These are phyloP conservation scores for Plasmodium adleri DNA, from an alignment of 169 alveolate genomes.

Conservation along the genomic window DNA sequence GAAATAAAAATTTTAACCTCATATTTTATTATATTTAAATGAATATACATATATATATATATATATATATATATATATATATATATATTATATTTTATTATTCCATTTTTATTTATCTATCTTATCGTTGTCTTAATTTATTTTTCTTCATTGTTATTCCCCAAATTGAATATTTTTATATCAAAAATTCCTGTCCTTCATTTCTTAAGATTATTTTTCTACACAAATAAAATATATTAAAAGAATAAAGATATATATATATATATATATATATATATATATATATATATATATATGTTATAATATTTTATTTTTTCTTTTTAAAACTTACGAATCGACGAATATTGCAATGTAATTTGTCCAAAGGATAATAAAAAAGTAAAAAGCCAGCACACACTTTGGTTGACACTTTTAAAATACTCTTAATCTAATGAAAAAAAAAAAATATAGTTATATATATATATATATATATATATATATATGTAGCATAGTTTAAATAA, in stretches of 20 bases:
- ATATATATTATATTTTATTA: too few species aligned
- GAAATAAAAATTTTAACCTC: too few species aligned
- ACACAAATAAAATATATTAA: too few species aligned
- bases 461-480: neutral
- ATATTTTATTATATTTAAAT: too few species aligned
- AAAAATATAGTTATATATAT: slow-evolving; percentile 15
- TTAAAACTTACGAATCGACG: slow-evolving; percentile 60
- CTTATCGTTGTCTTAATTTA: too few species aligned
- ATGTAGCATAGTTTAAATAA: neutral
- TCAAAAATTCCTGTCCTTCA: too few species aligned
- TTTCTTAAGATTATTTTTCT: too few species aligned
- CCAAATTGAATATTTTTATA: too few species aligned
- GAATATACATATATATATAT: too few species aligned
- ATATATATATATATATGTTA: neutral
- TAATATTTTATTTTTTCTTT: neutral
- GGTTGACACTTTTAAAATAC: slow-evolving; percentile 58
- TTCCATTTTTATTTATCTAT: too few species aligned
- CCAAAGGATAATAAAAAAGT: slow-evolving; percentile 76
- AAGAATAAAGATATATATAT: neutral
- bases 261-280: neutral
- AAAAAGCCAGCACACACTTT: slow-evolving; percentile 74
- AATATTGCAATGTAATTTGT: slow-evolving; percentile 76
- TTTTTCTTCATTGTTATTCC: too few species aligned
- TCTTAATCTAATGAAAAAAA: slow-evolving; percentile 57
- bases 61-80: too few species aligned